Evolutionary conservation across 345 rosid species (phyloP), one percentile per base, ranked within the genome.

Genomic region (Populus euphratica): DNA sequence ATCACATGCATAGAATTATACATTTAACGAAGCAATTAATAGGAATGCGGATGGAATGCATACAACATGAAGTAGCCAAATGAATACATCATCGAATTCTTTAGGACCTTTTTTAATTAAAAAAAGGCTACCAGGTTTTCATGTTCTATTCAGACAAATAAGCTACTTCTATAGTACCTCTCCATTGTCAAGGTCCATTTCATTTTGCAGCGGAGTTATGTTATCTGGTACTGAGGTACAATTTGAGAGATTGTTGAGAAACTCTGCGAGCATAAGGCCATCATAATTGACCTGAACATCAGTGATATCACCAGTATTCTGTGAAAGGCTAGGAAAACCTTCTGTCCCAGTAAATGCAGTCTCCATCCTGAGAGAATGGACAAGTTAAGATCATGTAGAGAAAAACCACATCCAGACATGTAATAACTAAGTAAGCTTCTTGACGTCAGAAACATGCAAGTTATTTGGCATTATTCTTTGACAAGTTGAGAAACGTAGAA

Each of bases 261-360:
- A 88, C 86, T 96, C 95, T n/a, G 94, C 90, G 77, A 96, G 84
- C 84, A 85, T 92, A 64, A 91, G 91, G 69, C 94, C 89, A 56
- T 92, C 96, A 80, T 91, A 92, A 65, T 87, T 87, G 84, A 88
- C 96, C 27, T 89, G 90, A 85, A 79, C 90, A 78, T 87, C 96
- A 68, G 85, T 76, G 76, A 87, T 86, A 72, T 88, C 89, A 68
- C 82, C 82, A 63, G 86, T 49, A 81, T 77, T 82, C 76, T 77
- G 85, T 41, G 79, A 76, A 76, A 81, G 81, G 73, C 64, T 79
- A 61, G 87, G 64, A 79, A 86, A 87, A 70, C 86, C 84, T 70
- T 81, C 89, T 38, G 86, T 20, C 63, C 82, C 82, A 47, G 84
- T 75, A 84, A 87, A 93, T 76, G 87, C 85, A 7, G 80, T 62